phyloP scores from a whole-genome alignment of 805 yeast genomes.

The Ogataea pilisensis region DNA sequence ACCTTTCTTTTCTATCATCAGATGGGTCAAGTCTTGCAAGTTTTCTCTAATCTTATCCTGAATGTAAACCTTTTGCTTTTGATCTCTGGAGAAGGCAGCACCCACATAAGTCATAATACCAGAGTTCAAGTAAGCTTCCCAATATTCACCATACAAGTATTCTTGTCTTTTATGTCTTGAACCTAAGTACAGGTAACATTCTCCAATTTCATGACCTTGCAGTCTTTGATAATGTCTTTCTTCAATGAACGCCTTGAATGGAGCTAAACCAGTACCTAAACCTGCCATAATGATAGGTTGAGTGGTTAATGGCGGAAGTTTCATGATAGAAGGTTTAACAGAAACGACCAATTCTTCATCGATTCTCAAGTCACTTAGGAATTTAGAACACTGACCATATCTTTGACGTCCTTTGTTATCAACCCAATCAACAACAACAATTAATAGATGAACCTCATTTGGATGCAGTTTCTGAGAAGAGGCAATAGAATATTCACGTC shows the following conservation, averaged over 20 bases:
- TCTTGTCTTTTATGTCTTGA: constrained; percentile 95
- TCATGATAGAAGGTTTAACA: constrained; percentile 97
- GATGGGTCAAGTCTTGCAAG: constrained; percentile 66
- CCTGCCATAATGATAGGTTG: constrained; percentile 97
- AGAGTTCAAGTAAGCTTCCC: constrained; percentile 95
- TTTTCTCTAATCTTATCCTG: constrained; percentile 88
- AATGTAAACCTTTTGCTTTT: constrained; percentile 88
- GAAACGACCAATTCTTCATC: constrained; percentile 89
- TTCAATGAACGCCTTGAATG: constrained; percentile 95
- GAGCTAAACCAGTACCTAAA: constrained; percentile 96
- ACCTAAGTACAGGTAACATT: constrained; percentile 81
- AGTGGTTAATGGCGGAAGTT: constrained; percentile 78
- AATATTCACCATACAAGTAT: constrained; percentile 91
- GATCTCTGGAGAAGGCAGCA: constrained; percentile 98
- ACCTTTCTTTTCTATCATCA: constrained; percentile 75
- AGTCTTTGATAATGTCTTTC: constrained; percentile 90
- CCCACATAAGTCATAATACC: constrained; percentile 92
- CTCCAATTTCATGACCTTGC: constrained; percentile 88
- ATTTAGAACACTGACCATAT: constrained; percentile 93
- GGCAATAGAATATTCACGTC: constrained; percentile 97
- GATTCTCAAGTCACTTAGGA: constrained; percentile 68
- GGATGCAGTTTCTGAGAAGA: constrained; percentile 92
- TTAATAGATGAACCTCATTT: constrained; percentile 82
- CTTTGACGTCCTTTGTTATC: constrained; percentile 82
- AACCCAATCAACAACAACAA: constrained; percentile 95